These are phyloP conservation scores for Aspergillus aculeatinus DNA, from an alignment of 2,329 filamentous ascomycete species.

Conservation along the genomic window DNA sequence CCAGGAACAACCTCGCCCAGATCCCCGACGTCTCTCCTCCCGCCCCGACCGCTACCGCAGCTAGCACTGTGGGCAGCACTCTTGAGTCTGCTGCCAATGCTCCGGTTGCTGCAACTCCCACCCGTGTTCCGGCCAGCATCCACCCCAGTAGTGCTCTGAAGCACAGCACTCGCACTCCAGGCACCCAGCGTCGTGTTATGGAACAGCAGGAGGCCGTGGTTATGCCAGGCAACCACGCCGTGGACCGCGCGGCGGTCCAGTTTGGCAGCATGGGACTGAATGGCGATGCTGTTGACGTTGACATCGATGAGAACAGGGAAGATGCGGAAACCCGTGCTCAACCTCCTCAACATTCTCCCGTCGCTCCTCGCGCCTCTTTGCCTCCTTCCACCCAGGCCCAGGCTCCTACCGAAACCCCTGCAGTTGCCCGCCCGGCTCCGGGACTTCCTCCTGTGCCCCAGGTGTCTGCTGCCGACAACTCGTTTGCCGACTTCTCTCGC, in stretches of 20 bases:
- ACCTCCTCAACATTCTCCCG: constrained; percentile 88
- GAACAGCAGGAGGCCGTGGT: constrained; percentile 97
- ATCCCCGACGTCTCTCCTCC: constrained; percentile 78
- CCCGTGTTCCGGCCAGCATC: constrained; percentile 65
- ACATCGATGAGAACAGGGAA: constrained; percentile 92
- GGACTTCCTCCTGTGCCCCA: constrained; percentile 62
- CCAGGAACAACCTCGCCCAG: constrained; percentile 88
- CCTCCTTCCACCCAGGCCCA: constrained; percentile 61
- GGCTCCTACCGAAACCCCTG: constrained; percentile 37
- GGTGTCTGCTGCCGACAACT: constrained; percentile 49
- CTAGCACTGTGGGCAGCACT: constrained; percentile 85
- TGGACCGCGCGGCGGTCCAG: constrained; percentile 89
- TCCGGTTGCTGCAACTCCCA: constrained; percentile 50
- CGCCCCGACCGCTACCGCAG: constrained; percentile 75
- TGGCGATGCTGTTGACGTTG: constrained; percentile 57
- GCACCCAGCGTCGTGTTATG: constrained; percentile 80
- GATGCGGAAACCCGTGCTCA: constrained; percentile 93
- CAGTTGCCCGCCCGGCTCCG: constrained; percentile 60
- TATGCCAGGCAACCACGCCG: constrained; percentile 94
- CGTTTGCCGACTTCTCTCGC: constrained; percentile 54
- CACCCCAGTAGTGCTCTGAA: constrained; percentile 81
- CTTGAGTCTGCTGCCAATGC: constrained; percentile 69
- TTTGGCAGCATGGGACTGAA: constrained; percentile 94
- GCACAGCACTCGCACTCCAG: constrained; percentile 68
- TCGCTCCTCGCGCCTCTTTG: constrained; percentile 80